Conservation (phyloP, 176 grass and related monocot genomes). For the barley (Hordeum vulgare) region MorexV3_pseudomolecules_assembly NC_058520.1:531670906-531671405, state of each 20-base stretch:
- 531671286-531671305: too few species aligned
- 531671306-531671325: background rate
- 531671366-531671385: too few species aligned
- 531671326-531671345: background rate
- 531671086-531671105: background rate
- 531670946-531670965: background rate
- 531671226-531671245: background rate
- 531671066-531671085: background rate
- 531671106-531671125: background rate
- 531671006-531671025: background rate
- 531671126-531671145: background rate
- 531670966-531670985: background rate
- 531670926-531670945: background rate
- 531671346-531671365: too few species aligned
- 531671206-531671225: too few species aligned
- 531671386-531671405: background rate
- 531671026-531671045: background rate
- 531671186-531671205: too few species aligned
- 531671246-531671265: background rate
- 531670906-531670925: slow-evolving; percentile 22
- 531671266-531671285: too few species aligned
- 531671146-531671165: background rate
- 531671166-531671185: too few species aligned
- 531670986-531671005: background rate
- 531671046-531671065: background rate